Evolutionary conservation across 306 rosid genomes (phyloP).

Genomic region (Biancaea sappan): DNA sequence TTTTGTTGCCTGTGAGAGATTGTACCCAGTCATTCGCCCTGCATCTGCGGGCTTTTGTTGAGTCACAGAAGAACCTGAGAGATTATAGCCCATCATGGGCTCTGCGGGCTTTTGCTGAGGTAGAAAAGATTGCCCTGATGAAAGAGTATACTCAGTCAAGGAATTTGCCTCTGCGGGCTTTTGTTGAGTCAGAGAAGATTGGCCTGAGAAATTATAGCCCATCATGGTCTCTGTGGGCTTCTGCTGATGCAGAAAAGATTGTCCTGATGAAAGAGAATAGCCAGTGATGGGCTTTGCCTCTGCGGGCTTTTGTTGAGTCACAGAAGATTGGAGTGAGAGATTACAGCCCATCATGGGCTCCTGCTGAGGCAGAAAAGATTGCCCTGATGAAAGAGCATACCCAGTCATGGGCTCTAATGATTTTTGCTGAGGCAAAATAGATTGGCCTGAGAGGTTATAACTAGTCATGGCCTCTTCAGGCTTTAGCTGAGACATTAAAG

Average conservation of each 20-base stretch:
- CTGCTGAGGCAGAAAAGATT: no score
- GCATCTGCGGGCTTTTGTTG: not conserved
- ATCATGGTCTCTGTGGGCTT: not conserved
- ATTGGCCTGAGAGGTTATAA: no score
- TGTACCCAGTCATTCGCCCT: not conserved
- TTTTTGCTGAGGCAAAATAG: no score
- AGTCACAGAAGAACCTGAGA: not conserved
- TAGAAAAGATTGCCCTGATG: not conserved
- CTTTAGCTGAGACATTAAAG: not conserved
- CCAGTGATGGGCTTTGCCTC: not conserved
- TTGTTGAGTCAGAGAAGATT: not conserved
- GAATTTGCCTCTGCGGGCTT: not conserved
- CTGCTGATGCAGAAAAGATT: not conserved
- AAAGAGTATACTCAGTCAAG: not conserved
- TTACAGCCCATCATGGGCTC: not conserved
- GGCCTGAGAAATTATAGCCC: not conserved
- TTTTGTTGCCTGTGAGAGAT: not conserved
- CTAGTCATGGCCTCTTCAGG: not conserved
- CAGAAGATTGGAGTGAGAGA: not conserved
- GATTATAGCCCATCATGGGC: not conserved
- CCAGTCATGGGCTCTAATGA: no score
- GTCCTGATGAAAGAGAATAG: no score
- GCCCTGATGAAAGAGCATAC: no score
- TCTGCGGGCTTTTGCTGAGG: not conserved
- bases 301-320: not conserved